Base-by-base conservation (phyloP, 176 grass and related monocot genomes). In the Aegilops sharonensis region DNA sequence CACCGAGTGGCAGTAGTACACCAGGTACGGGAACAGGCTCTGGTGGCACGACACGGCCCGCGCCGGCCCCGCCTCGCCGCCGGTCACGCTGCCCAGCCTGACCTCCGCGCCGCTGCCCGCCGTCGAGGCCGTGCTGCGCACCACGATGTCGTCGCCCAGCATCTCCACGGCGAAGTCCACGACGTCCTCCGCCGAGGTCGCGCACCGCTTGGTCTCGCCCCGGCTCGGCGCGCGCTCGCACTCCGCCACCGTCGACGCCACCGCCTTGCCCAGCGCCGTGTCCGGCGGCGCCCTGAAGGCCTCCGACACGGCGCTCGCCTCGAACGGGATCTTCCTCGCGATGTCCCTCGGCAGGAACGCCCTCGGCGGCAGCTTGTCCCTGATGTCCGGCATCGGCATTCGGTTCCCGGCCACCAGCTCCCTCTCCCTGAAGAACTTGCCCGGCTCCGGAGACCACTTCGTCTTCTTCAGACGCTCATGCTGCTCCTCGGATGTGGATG, bases 1-100 rank as follows among this genome's bases (percentile, higher is more conserved):
- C 67, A 96, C 94, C 3, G 91, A 93, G 50, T 96, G 94, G 85
- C 94, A 96, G 87, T 96, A 96, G 89, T 96, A 96, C 25, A 96
- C 89, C 12, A 96, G 83, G 89, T 97, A 97, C 14, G 94, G 94
- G 90, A 97, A 97, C 30, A 97, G 78, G 87, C 94, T 97, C 89
- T 97, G 94, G 85, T 97, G 94, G 45, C 94, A 97, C 20, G 94
- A 97, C 74, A 97, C 91, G 0, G 94, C 88, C 48, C 78, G 83
- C 3, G 89, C 93, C 57, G 93, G 80, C 2, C 79, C 93, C 64
- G 93, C 94, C 68, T 69, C 75, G 14, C 94, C 89, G 21, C 87
- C 91, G 12, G 80, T 78, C 3, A 97, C 85, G 3, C 14, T 6
- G n/a, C 94, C 94, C 11, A 97, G 89, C 79, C 9, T 47, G 64